Percentiles rank a stretch among this genome's conserved stretches.
These are phyloP conservation scores for Diatrype stigma DNA, from an alignment of 2,329 filamentous ascomycete genomes.

Conservation along the genomic window DNA sequence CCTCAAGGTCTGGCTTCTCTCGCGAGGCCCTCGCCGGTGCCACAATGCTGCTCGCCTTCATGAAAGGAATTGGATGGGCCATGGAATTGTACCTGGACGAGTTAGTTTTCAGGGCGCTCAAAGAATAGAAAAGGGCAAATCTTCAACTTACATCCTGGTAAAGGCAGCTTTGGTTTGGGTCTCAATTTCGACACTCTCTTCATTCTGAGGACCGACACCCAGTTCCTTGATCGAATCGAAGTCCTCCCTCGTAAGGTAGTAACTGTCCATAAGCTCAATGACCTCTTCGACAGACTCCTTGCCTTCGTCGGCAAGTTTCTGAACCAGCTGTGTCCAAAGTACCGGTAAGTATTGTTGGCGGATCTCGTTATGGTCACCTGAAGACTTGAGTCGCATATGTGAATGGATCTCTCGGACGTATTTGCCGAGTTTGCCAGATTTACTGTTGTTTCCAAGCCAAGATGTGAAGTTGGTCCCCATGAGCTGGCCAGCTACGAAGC, in stretches of 20 bases:
- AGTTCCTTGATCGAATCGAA: constrained; percentile 91
- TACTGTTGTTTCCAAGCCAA: constrained; percentile 96
- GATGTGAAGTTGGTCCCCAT: constrained; percentile 73
- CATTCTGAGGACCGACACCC: constrained; percentile 78
- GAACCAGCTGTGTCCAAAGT: constrained; percentile 77
- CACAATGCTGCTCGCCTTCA: constrained; percentile 79
- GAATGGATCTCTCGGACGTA: constrained; percentile 91
- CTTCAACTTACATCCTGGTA: constrained; percentile 69
- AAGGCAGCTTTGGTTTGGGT: constrained; percentile 84
- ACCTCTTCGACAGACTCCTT: constrained; percentile 77
- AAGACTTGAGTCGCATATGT: constrained; percentile 89
- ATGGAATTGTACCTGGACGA: constrained; percentile 71
- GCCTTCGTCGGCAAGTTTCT: constrained; percentile 70
- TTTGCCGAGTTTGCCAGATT: constrained; percentile 70
- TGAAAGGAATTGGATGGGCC: constrained; percentile 88
- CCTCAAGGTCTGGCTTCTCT: constrained; percentile 89
- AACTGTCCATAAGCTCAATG: constrained; percentile 95
- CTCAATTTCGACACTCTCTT: constrained; percentile 73
- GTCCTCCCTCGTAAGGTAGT: constrained; percentile 91
- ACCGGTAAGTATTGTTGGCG: constrained; percentile 91
- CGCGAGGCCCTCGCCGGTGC: constrained; percentile 67
- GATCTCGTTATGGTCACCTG: constrained; percentile 88
- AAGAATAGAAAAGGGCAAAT: background rate
- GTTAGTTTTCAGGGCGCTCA: constrained; percentile 5
- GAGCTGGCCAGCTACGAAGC: constrained; percentile 77